These are phyloP conservation scores for Cutaneotrichosporon dermatis DNA, from an alignment of 1,284 basidiomycete species.

Conservation along the genomic window DNA sequence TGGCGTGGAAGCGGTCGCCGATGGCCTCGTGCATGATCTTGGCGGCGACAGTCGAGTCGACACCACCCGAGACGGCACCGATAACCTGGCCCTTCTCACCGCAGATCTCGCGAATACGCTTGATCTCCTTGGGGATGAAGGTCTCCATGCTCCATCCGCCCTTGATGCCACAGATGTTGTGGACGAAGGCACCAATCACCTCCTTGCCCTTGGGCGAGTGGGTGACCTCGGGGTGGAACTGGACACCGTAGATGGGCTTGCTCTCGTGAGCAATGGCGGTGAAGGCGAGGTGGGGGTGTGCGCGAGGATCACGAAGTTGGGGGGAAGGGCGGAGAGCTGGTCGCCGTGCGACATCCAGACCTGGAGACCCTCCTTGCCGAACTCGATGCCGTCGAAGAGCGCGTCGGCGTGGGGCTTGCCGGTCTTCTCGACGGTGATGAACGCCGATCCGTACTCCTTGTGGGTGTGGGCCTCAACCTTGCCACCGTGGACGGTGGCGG, in stretches of 20 bases:
- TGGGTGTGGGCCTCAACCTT: constrained; percentile 84
- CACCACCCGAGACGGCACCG: constrained; percentile 95
- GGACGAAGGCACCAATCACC: constrained; percentile 82
- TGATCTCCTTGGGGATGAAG: constrained; percentile 96
- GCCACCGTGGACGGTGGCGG: constrained; percentile 84
- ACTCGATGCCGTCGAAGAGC: constrained; percentile 76
- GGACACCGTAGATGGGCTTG: constrained; percentile 91
- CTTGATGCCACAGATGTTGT: constrained; percentile 76
- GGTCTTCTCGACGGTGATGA: constrained; percentile 69
- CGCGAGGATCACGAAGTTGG: constrained; percentile 83
- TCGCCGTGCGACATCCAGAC: constrained; percentile 99
- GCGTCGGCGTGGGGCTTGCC: constrained; percentile 63
- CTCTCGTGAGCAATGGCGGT: constrained; percentile 89
- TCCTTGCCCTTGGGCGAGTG: constrained; percentile 88
- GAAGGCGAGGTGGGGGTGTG: constrained; percentile 78
- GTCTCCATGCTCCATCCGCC: constrained; percentile 94
- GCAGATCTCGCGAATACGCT: constrained; percentile 90
- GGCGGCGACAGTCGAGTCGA: constrained; percentile 96
- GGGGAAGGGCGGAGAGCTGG: constrained; percentile 76
- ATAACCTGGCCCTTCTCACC: constrained; percentile 93
- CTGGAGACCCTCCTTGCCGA: constrained; percentile 62
- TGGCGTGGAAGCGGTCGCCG: constrained; percentile 96
- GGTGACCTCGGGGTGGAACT: constrained; percentile 99
- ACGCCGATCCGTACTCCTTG: constrained; percentile 91
- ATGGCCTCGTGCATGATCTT: constrained; percentile 99